Evolutionary conservation across 495 filamentous ascomycete genomes (phyloP).

Genomic region (Aspergillus egyptiacus): DNA sequence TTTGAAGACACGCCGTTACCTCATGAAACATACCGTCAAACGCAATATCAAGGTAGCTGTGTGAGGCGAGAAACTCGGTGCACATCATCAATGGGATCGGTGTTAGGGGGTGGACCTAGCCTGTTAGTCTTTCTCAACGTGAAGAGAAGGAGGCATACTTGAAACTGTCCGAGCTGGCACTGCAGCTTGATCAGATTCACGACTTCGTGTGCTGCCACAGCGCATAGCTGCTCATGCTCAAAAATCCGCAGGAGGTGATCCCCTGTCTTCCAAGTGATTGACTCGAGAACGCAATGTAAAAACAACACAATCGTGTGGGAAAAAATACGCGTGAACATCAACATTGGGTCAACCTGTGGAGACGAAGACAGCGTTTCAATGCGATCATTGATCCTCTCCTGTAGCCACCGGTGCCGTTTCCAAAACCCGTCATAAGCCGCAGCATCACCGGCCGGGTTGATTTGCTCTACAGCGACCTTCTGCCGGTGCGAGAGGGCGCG

Average conservation of each 20-base stretch:
- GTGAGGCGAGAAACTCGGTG: conserved; percentile 19
- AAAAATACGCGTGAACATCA: conserved; percentile 37
- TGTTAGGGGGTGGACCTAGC: conserved; percentile 21
- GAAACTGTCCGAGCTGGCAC: conserved; percentile 20
- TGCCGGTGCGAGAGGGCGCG: conserved; percentile 42
- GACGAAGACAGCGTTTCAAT: conserved; percentile 22
- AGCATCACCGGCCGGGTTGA: conserved; percentile 11
- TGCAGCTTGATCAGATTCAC: conserved; percentile 21
- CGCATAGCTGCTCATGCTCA: conserved; percentile 21
- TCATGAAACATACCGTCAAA: conserved; percentile 21
- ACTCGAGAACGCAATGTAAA: conserved; percentile 21
- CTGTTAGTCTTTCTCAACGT: not conserved
- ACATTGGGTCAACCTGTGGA: conserved; percentile 41
- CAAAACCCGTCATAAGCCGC: conserved; percentile 34
- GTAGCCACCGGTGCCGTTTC: conserved; percentile 45
- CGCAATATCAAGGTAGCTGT: conserved; percentile 16
- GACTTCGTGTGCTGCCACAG: conserved; percentile 20
- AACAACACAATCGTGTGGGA: conserved; percentile 39
- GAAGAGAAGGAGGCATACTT: conserved; percentile 6
- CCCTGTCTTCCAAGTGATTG: conserved; percentile 20
- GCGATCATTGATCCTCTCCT: conserved; percentile 33
- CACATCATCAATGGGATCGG: conserved; percentile 24
- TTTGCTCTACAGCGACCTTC: conserved; percentile 22
- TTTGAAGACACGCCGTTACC: conserved; percentile 18
- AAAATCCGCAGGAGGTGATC: conserved; percentile 21